Evolutionary conservation across 1,284 basidiomycete genomes (phyloP), one percentile per base, ranked within the genome.

Genomic region (Sporisorium reilianum): DNA sequence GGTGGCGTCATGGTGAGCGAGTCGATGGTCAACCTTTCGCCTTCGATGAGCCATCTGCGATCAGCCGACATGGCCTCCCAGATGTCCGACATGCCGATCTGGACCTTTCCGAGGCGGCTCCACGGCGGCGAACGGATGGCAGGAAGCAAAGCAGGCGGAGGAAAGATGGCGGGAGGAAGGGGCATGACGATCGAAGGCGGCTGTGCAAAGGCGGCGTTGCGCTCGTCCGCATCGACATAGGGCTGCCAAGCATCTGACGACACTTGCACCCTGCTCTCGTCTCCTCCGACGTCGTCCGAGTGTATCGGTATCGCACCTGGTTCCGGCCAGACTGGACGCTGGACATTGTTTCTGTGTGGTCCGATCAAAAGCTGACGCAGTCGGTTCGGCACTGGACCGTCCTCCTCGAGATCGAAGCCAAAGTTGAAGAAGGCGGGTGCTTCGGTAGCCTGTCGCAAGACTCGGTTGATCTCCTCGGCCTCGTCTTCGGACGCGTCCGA

Each of bases 1-100:
- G 75, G 56, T 16, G 77, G 77, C 7, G 40, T 44, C 77, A 79
- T 79, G 23, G 32, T 53, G 45, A 79, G 36, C 45, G 61, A 68
- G 22, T 69, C 70, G 22, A 78, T 55, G 2, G 30, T 52, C 30
- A 74, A 14, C 20, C 41, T 46, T 32, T 69, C 55, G 23, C 77
- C 77, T 32, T 69, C 55, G 22, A 73, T 54, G 5, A 73, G 53
- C 60, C 56, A 63, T 22, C 70, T 42, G 23, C 54, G 51, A 12
- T 56, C 32, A 1, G 56, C 41, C 16, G 55, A 45, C 53, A 73
- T 59, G 4, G 49, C 34, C 23, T 66, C 64, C 57, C 53, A 60
- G 25, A 73, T 73, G 26, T 50, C 26, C 0, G 70, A 73, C 16
- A 52, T 42, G 20, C 70, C 64, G 34, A 73, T 67, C 38, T 56